Conservation (phyloP, 2,329 filamentous ascomycete species). For the Aspergillus melleus region DNA sequence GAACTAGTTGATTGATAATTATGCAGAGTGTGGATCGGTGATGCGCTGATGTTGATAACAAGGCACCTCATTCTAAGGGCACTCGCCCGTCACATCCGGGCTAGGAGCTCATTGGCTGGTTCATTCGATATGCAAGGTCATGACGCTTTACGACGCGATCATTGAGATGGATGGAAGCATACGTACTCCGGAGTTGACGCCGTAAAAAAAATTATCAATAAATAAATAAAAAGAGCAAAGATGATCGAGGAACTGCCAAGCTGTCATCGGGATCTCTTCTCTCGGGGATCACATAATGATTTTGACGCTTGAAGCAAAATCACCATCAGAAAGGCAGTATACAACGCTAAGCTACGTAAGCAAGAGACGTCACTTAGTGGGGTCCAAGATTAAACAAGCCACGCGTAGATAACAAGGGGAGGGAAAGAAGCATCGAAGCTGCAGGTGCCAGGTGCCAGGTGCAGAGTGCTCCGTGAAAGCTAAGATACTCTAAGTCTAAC, state of each 20-base stretch:
- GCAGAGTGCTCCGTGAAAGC: background rate
- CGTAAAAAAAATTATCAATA: no score
- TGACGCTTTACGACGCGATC: background rate
- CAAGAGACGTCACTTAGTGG: constrained; percentile 23
- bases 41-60: background rate
- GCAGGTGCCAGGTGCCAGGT: background rate
- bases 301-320: background rate
- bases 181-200: background rate
- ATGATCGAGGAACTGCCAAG: background rate
- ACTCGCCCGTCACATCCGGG: background rate
- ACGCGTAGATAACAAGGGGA: constrained; percentile 5
- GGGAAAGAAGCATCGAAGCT: background rate
- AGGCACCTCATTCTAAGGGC: no score
- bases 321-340: background rate
- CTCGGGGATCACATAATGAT: constrained; percentile 5
- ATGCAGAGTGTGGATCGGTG: background rate
- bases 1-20: background rate
- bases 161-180: background rate
- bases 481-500: background rate
- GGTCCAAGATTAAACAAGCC: constrained; percentile 11
- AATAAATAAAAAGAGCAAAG: background rate
- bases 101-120: background rate
- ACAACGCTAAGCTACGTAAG: constrained; percentile 18
- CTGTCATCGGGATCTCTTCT: background rate
- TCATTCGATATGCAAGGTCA: background rate